These are phyloP conservation scores for Cadophora luteo-olivacea DNA, from an alignment of 2,329 filamentous ascomycete species.

Conservation along the genomic window DNA sequence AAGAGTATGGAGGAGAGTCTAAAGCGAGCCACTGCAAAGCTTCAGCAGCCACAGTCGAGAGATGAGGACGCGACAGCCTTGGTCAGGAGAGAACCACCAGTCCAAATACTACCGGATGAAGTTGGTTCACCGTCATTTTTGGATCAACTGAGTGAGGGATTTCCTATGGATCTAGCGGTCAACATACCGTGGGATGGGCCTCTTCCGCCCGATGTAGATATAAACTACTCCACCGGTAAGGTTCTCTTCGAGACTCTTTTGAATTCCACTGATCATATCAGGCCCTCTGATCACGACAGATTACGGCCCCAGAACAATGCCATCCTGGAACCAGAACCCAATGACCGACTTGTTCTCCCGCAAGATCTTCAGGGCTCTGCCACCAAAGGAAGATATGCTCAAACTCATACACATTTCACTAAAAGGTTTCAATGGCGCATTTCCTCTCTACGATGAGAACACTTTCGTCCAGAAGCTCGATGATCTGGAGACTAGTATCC, in stretches of 20 bases:
- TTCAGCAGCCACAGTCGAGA: constrained; percentile 1
- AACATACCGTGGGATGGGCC: neutral
- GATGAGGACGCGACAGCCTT: neutral
- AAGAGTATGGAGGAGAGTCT: constrained; percentile 34
- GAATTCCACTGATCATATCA: neutral
- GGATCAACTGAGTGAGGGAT: neutral
- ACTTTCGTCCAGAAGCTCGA: constrained; percentile 27
- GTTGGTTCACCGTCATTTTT: neutral
- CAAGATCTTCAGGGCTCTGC: constrained; percentile 27
- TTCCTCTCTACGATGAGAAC: constrained; percentile 36
- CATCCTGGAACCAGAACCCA: constrained; percentile 19
- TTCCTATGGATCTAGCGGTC: neutral
- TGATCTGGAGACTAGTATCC: constrained; percentile 21
- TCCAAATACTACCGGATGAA: neutral
- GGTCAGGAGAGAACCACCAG: neutral
- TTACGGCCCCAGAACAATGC: neutral
- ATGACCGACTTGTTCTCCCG: constrained; percentile 18
- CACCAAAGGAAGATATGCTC: constrained; percentile 26
- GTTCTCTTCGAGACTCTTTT: neutral
- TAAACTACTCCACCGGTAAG: neutral
- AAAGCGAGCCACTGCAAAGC: constrained; percentile 21
- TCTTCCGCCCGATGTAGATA: neutral
- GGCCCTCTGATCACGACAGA: neutral
- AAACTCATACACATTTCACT: constrained; percentile 30
- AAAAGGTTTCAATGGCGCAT: constrained; percentile 27